Evolutionary conservation across 352 stramenopile genomes (phyloP), one percentile per base, ranked within the genome.

Genomic region (Aphanomyces euteiches): DNA sequence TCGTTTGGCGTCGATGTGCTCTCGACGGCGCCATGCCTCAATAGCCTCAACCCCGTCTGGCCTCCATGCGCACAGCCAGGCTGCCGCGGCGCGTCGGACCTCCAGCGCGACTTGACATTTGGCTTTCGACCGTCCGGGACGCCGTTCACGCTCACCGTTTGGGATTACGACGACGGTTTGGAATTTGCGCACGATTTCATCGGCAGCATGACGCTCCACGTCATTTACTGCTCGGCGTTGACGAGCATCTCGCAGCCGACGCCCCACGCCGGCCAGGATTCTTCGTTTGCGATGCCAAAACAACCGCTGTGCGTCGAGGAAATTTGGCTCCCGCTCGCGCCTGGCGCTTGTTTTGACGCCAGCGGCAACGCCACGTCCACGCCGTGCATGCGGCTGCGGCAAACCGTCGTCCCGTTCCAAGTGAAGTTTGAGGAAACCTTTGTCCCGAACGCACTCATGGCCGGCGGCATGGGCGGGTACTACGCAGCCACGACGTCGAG

Each of bases 141-240:
- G 1, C 66, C 83, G 58, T 89, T 97, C 64, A 76, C 72, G 8
- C 69, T 97, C 7, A 60, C 78, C 15, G 78, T 95, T 12, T 82
- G 78, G 61, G 88, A 97, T 71, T 78, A 90, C 38, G 89, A 96
- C 76, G 81, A 79, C 54, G 90, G 90, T 10, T 76, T 97, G 2
- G 90, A 96, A 70, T 96, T 96, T 56, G 84, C 72, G 7, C 87
- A 97, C 65, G 89, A 97, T 70, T 72, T 95, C 8, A 84, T 96
- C 50, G 82, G 78, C 2, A 73, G 84, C 53, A 75, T 92, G 41
- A 90, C 75, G 3, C 64, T 93, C 12, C 81, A 92, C 53, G 77
- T 86, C 15, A 93, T 94, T 54, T 93, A 92, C 68, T 96, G 88
- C 74, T 94, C 88, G 4, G 75, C 74, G 0, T 92, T 91, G 59